Base-by-base conservation (phyloP, 2,329 filamentous ascomycete genomes). In the Byssochlamys sp. region DNA sequence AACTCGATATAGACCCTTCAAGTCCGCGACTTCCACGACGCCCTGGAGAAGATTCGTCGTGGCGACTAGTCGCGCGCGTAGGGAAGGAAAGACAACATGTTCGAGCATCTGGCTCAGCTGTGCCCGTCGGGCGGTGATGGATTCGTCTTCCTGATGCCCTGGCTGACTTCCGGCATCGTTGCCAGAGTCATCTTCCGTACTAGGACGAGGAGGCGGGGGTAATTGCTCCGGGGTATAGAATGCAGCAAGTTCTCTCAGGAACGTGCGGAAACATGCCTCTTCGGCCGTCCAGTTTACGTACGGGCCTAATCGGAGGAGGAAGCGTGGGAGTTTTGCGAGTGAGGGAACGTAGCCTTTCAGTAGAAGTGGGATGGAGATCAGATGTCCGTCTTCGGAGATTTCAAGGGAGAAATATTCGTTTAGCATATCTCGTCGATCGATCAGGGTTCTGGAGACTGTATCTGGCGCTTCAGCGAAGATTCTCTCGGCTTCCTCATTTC, bases 151-250 rank as follows among this genome's bases (percentile, higher is more conserved):
- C 59, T 58, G 5, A 57, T 58, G 10, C 61, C 45, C 33, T 14
- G 31, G 63, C 0, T 71, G 25, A 27, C 58, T 26, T 52, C 55
- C 7, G 25, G 29, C 64, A 26, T 53, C 55, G 12, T 50, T 49
- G 10, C 56, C 50, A n/a, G 55, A 24, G 10, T 54, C 28, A 7
- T 19, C 19, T 3, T 25, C 53, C 3, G 25, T 39, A 11, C 11
- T 24, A 39, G 53, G 10, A 25, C 53, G 45, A 50, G 59, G 56
- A 9, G 61, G 61, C 54, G 81, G 71, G 0, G 91, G 90, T 26
- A 97, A 71, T 67, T 88, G 82, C 70, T 97, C 94, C 0, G 94
- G 94, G 0, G 90, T 89, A 69, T 97, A 96, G 67, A 95, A 96
- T 0, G 84, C 84, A 0, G 94, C 92, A 11, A 99, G 77, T 73